Conservation (phyloP, 441 rosid species). For the Arabidopsis lyrata region DNA sequence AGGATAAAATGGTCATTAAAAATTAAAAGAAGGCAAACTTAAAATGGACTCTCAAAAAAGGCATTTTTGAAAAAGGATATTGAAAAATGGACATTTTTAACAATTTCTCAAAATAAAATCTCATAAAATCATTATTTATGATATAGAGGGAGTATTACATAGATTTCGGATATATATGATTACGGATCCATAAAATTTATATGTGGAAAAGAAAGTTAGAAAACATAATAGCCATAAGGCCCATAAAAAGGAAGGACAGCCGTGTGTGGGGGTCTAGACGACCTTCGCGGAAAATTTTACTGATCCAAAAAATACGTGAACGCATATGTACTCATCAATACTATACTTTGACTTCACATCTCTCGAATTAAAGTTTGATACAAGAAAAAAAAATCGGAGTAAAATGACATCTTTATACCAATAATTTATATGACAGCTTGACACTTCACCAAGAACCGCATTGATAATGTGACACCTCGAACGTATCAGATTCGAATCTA, state of each 20-base stretch:
- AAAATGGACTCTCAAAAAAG: no score
- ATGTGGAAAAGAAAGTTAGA: not conserved
- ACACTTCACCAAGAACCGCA: conserved; percentile 9
- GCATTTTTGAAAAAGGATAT: no score
- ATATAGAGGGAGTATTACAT: no score
- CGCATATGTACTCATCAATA: not conserved
- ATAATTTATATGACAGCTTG: not conserved
- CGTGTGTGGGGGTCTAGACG: not conserved
- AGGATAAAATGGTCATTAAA: no score
- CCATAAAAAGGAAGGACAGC: not conserved
- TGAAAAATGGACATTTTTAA: no score
- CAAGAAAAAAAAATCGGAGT: not conserved
- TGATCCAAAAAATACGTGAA: not conserved
- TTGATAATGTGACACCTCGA: conserved; percentile 10
- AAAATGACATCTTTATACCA: not conserved
- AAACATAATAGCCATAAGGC: not conserved
- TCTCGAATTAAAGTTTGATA: not conserved
- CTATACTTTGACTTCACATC: not conserved
- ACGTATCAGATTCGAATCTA: conserved; percentile 7
- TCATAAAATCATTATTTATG: no score
- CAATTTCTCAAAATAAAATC: no score
- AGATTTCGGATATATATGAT: no score
- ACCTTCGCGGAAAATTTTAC: not conserved
- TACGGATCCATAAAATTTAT: no score
- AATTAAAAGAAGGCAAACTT: no score